Conservation (phyloP, 371 early-diverging fungal genomes). For the Mucor lusitanicus region DNA sequence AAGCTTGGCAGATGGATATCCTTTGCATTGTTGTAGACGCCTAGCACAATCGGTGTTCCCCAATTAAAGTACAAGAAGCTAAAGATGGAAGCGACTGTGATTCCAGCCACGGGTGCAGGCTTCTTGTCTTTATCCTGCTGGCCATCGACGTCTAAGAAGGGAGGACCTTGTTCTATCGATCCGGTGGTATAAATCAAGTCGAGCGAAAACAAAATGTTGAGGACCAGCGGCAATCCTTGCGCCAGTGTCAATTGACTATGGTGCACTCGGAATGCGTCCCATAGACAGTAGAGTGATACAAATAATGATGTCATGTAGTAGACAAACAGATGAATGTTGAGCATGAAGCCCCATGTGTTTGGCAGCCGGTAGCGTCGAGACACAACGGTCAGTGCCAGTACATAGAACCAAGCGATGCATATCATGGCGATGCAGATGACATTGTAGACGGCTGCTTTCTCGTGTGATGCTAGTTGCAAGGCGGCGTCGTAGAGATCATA, state of each 20-base stretch:
- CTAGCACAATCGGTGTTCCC: constrained; percentile 6
- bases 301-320: constrained; percentile 19
- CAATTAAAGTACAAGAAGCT: constrained; percentile 26
- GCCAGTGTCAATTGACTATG: constrained; percentile 4
- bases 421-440: no score
- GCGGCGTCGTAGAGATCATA: constrained; percentile 10
- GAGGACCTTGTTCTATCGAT: no score
- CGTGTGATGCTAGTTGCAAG: constrained; percentile 3
- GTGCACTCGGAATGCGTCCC: constrained; percentile 5
- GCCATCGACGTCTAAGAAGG: no score
- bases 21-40: constrained; percentile 6
- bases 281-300: constrained; percentile 15
- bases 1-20: constrained; percentile 20
- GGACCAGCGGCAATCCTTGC: constrained; percentile 20
- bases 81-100: constrained; percentile 25
- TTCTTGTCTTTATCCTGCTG: no score
- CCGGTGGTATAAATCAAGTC: no score
- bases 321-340: constrained; percentile 36
- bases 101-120: constrained; percentile 8
- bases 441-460: no score
- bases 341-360: constrained; percentile 37
- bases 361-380: constrained; percentile 17
- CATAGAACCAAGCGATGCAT: no score
- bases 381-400: no score
- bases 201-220: not conserved